phyloP scores from a whole-genome alignment of 345 rosid genomes.

The Clarkia xantiana region DNA sequence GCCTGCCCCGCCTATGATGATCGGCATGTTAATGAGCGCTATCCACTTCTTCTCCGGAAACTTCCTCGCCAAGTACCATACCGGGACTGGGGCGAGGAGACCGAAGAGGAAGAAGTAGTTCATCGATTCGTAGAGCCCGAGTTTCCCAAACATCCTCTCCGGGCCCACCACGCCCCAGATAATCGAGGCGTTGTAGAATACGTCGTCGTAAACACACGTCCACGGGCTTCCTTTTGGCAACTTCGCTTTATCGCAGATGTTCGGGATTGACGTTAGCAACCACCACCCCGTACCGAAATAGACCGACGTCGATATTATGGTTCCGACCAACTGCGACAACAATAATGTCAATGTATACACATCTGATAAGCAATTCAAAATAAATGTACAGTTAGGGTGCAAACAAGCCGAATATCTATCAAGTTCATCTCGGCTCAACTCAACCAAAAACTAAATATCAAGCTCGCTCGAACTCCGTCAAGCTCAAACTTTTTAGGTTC shows the following conservation, averaged over 20 bases:
- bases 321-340: conserved; percentile 40
- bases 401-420: too few species aligned
- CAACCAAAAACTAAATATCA: too few species aligned
- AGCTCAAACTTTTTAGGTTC: too few species aligned
- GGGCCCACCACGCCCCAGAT: conserved; percentile 85
- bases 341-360: too few species aligned
- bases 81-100: conserved; percentile 45
- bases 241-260: conserved; percentile 42
- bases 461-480: too few species aligned
- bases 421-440: too few species aligned
- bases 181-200: conserved; percentile 77
- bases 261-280: conserved; percentile 36
- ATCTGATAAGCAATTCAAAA: too few species aligned
- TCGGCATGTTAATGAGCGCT: conserved; percentile 40
- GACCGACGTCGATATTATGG: conserved; percentile 48
- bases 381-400: too few species aligned
- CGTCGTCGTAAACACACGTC: conserved; percentile 59
- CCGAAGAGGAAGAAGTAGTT: conserved; percentile 88
- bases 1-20: conserved; percentile 31
- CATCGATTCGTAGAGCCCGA: conserved; percentile 42
- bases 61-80: conserved; percentile 46
- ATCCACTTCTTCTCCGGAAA: conserved; percentile 69
- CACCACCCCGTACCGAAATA: conserved; percentile 70
- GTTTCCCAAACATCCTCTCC: conserved; percentile 45
- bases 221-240: conserved; percentile 73